Conservation (phyloP, 768 basidiomycete genomes). For the Phaffia australis region DNA sequence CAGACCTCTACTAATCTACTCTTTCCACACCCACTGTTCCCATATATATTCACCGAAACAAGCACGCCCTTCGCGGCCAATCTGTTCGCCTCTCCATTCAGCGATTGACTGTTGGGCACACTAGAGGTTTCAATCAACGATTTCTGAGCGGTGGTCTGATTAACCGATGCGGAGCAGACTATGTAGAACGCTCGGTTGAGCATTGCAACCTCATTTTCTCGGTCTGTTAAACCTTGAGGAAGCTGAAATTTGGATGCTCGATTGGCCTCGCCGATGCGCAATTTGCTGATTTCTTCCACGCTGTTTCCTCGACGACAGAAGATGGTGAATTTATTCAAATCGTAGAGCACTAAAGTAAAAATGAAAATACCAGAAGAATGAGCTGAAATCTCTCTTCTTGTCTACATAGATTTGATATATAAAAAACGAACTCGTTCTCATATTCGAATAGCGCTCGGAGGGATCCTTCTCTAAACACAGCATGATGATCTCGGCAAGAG, state of each 20-base stretch:
- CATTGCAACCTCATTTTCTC: slow-evolving; percentile 23
- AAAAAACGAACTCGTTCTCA: slow-evolving; percentile 16
- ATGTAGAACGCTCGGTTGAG: slow-evolving; percentile 15
- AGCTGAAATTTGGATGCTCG: slow-evolving; percentile 25
- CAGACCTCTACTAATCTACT: slow-evolving; percentile 5
- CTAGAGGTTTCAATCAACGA: background rate
- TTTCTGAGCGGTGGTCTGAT: background rate
- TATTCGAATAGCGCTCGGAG: slow-evolving; percentile 31
- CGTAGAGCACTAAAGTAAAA: slow-evolving; percentile 26
- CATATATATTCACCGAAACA: slow-evolving; percentile 1
- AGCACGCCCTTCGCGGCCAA: background rate
- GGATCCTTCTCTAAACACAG: slow-evolving; percentile 29
- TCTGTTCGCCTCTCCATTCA: background rate
- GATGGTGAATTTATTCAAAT: slow-evolving; percentile 28
- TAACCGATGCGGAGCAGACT: background rate
- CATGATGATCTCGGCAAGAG: slow-evolving; percentile 31
- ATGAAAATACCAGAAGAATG: too few species aligned
- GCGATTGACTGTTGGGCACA: too few species aligned
- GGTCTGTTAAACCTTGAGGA: slow-evolving; percentile 22
- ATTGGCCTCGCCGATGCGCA: slow-evolving; percentile 29
- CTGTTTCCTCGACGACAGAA: slow-evolving; percentile 18
- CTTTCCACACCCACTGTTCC: background rate
- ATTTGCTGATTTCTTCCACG: slow-evolving; percentile 18
- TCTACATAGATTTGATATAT: too few species aligned
- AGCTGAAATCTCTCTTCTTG: too few species aligned